Evolutionary conservation across 176 grass and related monocot species (phyloP).

Genomic region (Coix lacrymajobi): DNA sequence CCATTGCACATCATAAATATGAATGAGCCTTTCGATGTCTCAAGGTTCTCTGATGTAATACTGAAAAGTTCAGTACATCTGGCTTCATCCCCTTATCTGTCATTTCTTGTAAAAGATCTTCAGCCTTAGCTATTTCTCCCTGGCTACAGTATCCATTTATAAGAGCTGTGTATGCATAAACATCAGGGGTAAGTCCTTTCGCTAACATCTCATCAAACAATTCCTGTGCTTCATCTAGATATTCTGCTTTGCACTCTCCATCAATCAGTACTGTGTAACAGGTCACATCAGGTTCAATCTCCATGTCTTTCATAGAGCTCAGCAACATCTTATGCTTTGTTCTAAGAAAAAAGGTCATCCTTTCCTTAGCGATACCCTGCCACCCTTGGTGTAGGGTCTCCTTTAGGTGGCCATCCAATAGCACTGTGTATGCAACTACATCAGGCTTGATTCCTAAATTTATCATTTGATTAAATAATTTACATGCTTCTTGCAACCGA

Average conservation of each 20-base stretch:
- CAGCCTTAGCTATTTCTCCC: constrained; percentile 54
- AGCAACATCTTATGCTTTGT: constrained; percentile 27
- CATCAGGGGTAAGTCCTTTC: constrained; percentile 59
- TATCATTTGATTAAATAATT: constrained; percentile 58
- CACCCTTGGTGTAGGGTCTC: constrained; percentile 16
- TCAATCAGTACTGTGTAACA: constrained; percentile 89
- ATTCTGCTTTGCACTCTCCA: constrained; percentile 59
- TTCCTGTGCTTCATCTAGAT: constrained; percentile 48
- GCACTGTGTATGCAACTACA: constrained; percentile 39
- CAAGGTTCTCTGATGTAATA: constrained; percentile 17
- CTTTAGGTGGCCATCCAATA: constrained; percentile 40
- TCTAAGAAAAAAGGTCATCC: constrained; percentile 32
- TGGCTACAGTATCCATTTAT: constrained; percentile 68
- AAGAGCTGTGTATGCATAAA: constrained; percentile 50
- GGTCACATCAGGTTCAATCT: constrained; percentile 52
- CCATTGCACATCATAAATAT: not conserved
- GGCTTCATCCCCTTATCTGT: constrained; percentile 43
- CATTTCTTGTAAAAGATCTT: constrained; percentile 68
- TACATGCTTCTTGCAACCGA: constrained; percentile 39
- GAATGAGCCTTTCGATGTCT: not conserved
- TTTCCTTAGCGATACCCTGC: constrained; percentile 38
- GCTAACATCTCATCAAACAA: constrained; percentile 68
- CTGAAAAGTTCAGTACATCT: constrained; percentile 39
- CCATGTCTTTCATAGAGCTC: constrained; percentile 37
- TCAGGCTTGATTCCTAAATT: constrained; percentile 58